phyloP scores from a whole-genome alignment of 352 stramenopile species.

The Phytophthora quininea region DNA sequence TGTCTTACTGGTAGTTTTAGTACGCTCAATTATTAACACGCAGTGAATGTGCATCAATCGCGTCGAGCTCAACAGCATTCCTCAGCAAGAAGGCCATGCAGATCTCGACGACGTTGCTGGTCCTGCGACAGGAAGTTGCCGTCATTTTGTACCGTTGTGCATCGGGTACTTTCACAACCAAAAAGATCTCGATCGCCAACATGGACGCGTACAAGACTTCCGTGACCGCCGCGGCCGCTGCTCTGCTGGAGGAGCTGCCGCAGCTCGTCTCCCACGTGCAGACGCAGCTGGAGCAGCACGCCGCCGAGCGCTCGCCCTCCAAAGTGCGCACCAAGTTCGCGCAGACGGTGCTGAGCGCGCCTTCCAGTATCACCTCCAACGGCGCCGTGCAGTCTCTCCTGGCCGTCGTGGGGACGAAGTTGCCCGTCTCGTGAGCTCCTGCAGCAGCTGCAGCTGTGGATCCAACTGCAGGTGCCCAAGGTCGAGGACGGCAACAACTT shows the following conservation, averaged over 20 bases:
- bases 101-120: too few species aligned
- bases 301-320: constrained; percentile 48
- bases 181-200: constrained; percentile 38
- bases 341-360: constrained; percentile 36
- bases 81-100: too few species aligned
- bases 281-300: constrained; percentile 51
- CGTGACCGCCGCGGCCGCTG: constrained; percentile 44
- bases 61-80: too few species aligned
- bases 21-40: constrained; percentile 19
- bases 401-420: constrained; percentile 57
- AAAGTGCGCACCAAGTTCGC: constrained; percentile 43
- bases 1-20: constrained; percentile 20
- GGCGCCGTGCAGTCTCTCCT: constrained; percentile 48
- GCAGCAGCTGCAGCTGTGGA: constrained; percentile 70
- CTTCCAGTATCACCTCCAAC: constrained; percentile 44
- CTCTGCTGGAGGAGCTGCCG: constrained; percentile 54
- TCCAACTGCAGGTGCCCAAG: constrained; percentile 76
- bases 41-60: not conserved
- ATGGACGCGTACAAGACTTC: constrained; percentile 66
- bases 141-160: too few species aligned
- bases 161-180: constrained; percentile 16
- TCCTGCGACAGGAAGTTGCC: not conserved
- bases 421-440: constrained; percentile 50
- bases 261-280: constrained; percentile 53
- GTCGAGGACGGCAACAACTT: constrained; percentile 90